Percentiles rank a stretch among this genome's conserved stretches.
phyloP scores from a whole-genome alignment of 768 basidiomycete species.

The Rhizopogon roseolus region DNA sequence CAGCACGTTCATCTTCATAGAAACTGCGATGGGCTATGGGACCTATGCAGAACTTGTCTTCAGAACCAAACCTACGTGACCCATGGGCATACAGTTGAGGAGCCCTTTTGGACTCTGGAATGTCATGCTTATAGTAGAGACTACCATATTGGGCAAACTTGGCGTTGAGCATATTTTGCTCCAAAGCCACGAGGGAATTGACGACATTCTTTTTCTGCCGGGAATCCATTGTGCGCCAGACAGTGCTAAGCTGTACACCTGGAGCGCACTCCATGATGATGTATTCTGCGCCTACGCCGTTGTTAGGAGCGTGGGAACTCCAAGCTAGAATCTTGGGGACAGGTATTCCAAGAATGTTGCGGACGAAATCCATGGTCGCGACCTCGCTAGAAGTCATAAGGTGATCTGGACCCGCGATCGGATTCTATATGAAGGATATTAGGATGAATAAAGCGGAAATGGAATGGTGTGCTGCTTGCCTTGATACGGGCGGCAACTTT shows the following conservation, averaged over 20 bases:
- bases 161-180: constrained; percentile 13
- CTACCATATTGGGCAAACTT: constrained; percentile 26
- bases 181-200: constrained; percentile 15
- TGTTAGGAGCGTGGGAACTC: constrained; percentile 17
- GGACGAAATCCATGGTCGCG: constrained; percentile 28
- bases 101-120: constrained; percentile 2
- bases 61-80: constrained; percentile 10
- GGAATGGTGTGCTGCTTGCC: neutral
- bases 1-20: constrained; percentile 21
- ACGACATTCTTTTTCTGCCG: constrained; percentile 14
- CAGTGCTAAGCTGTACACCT: constrained; percentile 17
- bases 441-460: neutral
- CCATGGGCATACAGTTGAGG: constrained; percentile 5
- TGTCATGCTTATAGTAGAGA: constrained; percentile 28
- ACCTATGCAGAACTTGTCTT: constrained; percentile 26
- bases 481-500: constrained; percentile 9
- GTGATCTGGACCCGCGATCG: constrained; percentile 23
- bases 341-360: constrained; percentile 20
- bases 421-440: constrained; percentile 5
- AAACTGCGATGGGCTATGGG: constrained; percentile 23
- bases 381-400: constrained; percentile 30
- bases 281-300: constrained; percentile 24
- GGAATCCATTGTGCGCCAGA: constrained; percentile 16
- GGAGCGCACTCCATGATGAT: constrained; percentile 29
- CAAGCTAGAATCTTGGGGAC: constrained; percentile 26